Conservation (phyloP, 805 yeast genomes). For the Suhomyces pyralidae region DNA sequence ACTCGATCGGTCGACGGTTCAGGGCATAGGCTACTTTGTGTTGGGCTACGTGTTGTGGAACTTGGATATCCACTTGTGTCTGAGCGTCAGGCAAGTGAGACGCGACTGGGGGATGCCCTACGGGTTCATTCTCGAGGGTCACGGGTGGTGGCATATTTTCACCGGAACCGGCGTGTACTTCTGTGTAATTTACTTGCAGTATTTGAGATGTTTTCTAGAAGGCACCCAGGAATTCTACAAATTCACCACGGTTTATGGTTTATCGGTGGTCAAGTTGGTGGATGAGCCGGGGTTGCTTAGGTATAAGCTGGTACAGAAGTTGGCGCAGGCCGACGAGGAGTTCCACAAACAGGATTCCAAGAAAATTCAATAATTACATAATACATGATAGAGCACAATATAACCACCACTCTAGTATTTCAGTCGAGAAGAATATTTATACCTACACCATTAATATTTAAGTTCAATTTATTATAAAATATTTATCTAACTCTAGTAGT, state of each 20-base stretch:
- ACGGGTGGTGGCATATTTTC: constrained; percentile 96
- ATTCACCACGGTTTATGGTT: constrained; percentile 55
- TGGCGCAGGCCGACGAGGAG: constrained; percentile 11
- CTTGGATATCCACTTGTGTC: constrained; percentile 78
- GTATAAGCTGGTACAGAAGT: constrained; percentile 13
- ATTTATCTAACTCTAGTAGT: too few species aligned
- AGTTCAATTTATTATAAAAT: too few species aligned
- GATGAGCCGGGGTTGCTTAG: constrained; percentile 26
- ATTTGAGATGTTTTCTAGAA: constrained; percentile 63
- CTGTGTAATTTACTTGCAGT: constrained; percentile 76
- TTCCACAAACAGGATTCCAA: background rate
- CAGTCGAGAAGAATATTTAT: too few species aligned
- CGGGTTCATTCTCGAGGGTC: constrained; percentile 85
- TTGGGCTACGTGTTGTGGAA: constrained; percentile 87
- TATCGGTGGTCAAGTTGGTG: constrained; percentile 19
- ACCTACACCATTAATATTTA: too few species aligned
- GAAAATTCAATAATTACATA: background rate
- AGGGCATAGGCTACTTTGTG: constrained; percentile 62
- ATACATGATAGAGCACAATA: background rate
- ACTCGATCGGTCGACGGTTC: constrained; percentile 52
- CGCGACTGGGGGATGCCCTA: constrained; percentile 74
- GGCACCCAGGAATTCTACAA: constrained; percentile 55
- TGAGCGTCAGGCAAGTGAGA: constrained; percentile 53
- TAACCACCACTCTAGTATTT: too few species aligned
- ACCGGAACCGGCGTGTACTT: constrained; percentile 87